Evolutionary conservation across 2,329 filamentous ascomycete species (phyloP).

Genomic region (Didymella keratinophila): DNA sequence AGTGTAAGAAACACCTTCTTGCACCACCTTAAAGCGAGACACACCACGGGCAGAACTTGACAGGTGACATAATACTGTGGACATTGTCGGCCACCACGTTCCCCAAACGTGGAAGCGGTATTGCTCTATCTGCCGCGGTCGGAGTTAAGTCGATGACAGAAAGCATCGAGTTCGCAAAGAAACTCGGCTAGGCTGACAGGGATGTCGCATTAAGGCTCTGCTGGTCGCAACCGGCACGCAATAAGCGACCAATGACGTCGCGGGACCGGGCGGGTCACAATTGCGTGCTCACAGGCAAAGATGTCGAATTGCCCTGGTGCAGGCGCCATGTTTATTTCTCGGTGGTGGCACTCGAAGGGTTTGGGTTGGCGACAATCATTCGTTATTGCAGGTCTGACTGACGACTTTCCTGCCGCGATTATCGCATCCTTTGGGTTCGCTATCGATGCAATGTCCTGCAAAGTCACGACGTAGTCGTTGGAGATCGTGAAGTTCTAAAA

Average conservation of each 20-base stretch:
- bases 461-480: conserved; percentile 1
- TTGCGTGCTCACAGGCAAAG: conserved; percentile 46
- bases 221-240: conserved; percentile 25
- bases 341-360: conserved; percentile 11
- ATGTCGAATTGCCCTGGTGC: conserved; percentile 42
- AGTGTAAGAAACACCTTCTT: not conserved
- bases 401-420: conserved; percentile 12
- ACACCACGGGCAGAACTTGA: conserved; percentile 20
- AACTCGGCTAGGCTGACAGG: conserved; percentile 37
- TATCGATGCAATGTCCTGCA: not conserved
- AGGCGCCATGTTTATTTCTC: conserved; percentile 12
- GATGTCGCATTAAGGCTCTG: conserved; percentile 34
- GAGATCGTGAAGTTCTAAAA: not conserved
- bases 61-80: conserved; percentile 38
- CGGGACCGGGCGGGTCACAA: conserved; percentile 17
- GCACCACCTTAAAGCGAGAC: conserved; percentile 15
- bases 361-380: not conserved
- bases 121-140: conserved; percentile 21
- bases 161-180: conserved; percentile 30
- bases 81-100: conserved; percentile 20
- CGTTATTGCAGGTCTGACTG: conserved; percentile 15
- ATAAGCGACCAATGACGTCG: conserved; percentile 34
- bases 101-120: conserved; percentile 7
- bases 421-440: not conserved
- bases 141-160: conserved; percentile 25